Conservation (phyloP, 2,329 filamentous ascomycete genomes). For the Rachicladosporium sp. region DNA sequence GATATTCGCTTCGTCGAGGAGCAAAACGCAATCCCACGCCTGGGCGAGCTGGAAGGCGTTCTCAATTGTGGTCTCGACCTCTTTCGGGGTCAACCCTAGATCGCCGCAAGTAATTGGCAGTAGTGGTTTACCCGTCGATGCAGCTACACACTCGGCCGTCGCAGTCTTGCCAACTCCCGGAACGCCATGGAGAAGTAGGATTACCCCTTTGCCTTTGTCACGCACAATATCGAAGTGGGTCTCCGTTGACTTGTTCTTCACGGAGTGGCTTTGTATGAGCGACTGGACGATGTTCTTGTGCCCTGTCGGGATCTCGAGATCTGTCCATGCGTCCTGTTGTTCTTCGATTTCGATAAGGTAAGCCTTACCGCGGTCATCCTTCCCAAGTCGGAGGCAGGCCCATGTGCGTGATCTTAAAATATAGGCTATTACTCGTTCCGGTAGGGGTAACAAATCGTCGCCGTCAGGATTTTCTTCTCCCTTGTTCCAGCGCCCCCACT, state of each 20-base stretch:
- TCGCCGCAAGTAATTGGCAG: constrained; percentile 12
- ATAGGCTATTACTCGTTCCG: constrained; percentile 1
- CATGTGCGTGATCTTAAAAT: not conserved
- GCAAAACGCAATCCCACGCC: constrained; percentile 20
- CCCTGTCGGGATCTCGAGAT: not conserved
- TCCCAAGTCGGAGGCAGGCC: constrained; percentile 1
- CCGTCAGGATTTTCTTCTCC: not conserved
- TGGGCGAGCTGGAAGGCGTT: constrained; percentile 11
- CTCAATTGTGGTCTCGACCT: constrained; percentile 10
- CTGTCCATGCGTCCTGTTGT: not conserved
- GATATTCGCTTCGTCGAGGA: constrained; percentile 29
- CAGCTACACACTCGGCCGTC: constrained; percentile 10
- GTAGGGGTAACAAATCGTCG: constrained; percentile 1
- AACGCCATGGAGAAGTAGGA: constrained; percentile 8
- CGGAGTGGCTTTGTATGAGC: not conserved
- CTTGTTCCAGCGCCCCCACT: constrained; percentile 2
- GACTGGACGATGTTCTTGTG: constrained; percentile 1
- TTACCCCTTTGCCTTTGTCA: constrained; percentile 1
- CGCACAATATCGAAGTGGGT: constrained; percentile 2
- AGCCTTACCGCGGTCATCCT: not conserved
- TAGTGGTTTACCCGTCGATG: constrained; percentile 10
- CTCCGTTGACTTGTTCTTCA: not conserved
- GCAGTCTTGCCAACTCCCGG: constrained; percentile 18
- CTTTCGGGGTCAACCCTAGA: constrained; percentile 6
- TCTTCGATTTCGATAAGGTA: not conserved